Conservation (phyloP, 2,329 filamentous ascomycete species). For the Dendrostoma leiphaemia region DNA sequence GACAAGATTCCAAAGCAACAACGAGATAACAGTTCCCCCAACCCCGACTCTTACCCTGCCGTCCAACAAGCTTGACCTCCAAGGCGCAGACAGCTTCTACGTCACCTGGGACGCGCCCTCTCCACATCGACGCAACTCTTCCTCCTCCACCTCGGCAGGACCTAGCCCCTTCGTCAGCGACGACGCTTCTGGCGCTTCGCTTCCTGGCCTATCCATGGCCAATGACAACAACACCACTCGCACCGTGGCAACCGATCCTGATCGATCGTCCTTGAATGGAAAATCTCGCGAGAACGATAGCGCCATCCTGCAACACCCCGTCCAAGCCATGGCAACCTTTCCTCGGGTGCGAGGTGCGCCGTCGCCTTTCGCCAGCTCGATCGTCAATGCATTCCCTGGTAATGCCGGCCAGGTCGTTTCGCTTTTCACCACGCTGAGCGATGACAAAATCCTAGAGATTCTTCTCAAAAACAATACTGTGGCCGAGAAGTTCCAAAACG, state of each 20-base stretch:
- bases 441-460: conserved; percentile 3
- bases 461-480: background rate
- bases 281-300: no score
- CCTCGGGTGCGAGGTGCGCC: no score
- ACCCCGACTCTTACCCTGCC: background rate
- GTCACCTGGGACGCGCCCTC: background rate
- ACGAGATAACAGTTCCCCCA: no score
- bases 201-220: background rate
- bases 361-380: background rate
- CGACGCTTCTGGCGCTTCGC: background rate
- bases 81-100: background rate
- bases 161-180: background rate
- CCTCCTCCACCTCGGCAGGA: background rate
- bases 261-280: no score
- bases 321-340: background rate
- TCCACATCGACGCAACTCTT: background rate
- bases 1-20: background rate
- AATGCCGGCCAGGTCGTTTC: background rate
- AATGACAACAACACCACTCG: accelerated
- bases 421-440: background rate
- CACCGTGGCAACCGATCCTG: background rate
- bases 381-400: background rate
- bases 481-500: background rate
- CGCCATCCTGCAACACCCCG: no score
- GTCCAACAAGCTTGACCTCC: background rate